Percentiles rank a stretch among this genome's conserved stretches.
Conservation (phyloP, 23 red algal species). For the Gracilariopsis chorda region DNA sequence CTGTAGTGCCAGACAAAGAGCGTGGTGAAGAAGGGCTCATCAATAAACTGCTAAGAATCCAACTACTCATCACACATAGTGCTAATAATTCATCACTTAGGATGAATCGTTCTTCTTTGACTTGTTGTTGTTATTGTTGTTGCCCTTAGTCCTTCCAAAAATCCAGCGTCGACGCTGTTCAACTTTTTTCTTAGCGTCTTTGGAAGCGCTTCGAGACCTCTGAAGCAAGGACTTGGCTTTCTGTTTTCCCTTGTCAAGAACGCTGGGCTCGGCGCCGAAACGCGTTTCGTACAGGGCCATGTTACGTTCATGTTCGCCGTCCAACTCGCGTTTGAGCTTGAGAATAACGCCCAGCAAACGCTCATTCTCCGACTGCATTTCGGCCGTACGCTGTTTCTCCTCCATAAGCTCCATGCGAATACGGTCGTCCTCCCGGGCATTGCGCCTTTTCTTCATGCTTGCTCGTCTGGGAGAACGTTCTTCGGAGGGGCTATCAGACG, state of each 20-base stretch:
- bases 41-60: no score
- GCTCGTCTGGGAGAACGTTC: neutral
- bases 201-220: neutral
- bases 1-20: no score
- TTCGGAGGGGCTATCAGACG: neutral
- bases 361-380: neutral
- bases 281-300: neutral
- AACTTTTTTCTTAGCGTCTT: neutral
- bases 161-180: neutral
- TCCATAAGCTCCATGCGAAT: slow-evolving; percentile 6
- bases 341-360: neutral
- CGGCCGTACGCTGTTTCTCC: neutral
- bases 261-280: neutral
- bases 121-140: no score
- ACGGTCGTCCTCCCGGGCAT: neutral
- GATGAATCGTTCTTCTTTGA: no score
- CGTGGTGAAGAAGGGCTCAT: no score
- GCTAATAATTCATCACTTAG: no score
- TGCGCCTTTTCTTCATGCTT: neutral
- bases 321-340: neutral
- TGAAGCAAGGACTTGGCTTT: neutral
- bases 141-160: neutral
- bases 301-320: neutral
- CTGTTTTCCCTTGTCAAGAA: neutral
- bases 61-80: no score